Evolutionary conservation across 805 yeast genomes (phyloP), one percentile per base, ranked within the genome.

Genomic region (Kodamaea nitidulidarum): DNA sequence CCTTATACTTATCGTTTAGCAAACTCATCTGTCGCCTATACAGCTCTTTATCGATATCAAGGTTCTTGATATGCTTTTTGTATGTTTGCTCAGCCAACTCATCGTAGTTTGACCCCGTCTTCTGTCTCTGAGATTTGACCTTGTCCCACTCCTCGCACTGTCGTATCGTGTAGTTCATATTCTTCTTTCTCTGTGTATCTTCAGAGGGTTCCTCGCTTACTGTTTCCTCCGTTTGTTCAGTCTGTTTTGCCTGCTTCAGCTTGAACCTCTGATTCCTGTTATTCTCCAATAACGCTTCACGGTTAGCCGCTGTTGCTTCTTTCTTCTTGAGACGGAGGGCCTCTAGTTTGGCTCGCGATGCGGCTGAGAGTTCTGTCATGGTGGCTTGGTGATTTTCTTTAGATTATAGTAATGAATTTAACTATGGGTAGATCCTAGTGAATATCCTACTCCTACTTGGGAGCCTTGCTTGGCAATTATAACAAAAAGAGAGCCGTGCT

Each of bases 131-230:
- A 38, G 66, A 70, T 22, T 32, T 32, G 15, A 22, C 15, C 20
- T 51, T 60, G 16, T 78, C 74, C 88, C 88, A 83, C 39, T 65
- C 63, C 46, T 80, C 84, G 40, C 78, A 70, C 38, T 84, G 85
- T 38, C 78, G 84, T 4, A 81, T 71, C 0, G 84, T 72, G 65
- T 36, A 53, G 22, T 48, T 46, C 33, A 40, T 21, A 15, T 36
- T 41, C 20, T 42, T 34, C 11, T 44, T 43, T 12, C 48, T 36
- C 8, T 40, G 35, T 6, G 22, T 6, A 20, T 20, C 12, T 15
- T 5, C 18, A 7, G 26, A 31, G 16, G 31, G 75, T 9, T 50
- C 51, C 9, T 62, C 67, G 31, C 63, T 59, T 3, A 71, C 76
- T 15, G 58, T 55, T 4, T 56, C 63, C 36, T 38, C 41, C 32